A percentile compares a stretch with the other conserved stretches of the same genome.
Conservation (phyloP, 2,329 filamentous ascomycete species). For the Neophaeococcomyces aloes region DNA sequence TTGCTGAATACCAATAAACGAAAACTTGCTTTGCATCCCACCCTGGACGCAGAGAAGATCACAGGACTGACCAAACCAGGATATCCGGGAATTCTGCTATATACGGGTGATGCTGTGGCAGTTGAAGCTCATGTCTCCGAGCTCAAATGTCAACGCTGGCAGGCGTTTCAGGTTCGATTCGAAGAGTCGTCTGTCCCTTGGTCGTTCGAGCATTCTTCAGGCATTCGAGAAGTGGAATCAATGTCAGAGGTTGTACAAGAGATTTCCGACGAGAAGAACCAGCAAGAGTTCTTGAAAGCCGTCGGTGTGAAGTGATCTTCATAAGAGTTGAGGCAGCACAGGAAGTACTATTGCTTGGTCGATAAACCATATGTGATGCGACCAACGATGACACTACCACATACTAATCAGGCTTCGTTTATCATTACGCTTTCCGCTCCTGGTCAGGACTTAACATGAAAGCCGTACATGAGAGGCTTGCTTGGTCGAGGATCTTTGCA, state of each 20-base stretch:
- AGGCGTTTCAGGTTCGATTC: slow-evolving; percentile 17
- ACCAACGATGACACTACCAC: too few relatives aligned
- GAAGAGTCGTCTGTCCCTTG: slow-evolving; percentile 11
- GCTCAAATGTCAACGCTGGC: slow-evolving; percentile 16
- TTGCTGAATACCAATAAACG: slow-evolving; percentile 18
- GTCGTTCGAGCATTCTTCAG: slow-evolving; percentile 10
- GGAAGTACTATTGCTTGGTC: too few relatives aligned
- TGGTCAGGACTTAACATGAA: too few relatives aligned
- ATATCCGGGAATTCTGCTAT: slow-evolving; percentile 18
- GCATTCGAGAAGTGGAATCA: slow-evolving; percentile 17
- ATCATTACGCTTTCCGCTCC: too few relatives aligned
- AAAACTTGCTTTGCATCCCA: slow-evolving; percentile 14
- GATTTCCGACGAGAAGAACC: slow-evolving; percentile 10
- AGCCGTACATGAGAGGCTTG: too few relatives aligned
- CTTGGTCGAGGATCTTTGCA: too few relatives aligned
- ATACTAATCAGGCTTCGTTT: too few relatives aligned
- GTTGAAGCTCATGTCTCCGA: slow-evolving; percentile 17
- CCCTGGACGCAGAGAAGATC: not conserved
- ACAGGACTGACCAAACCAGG: slow-evolving; percentile 19
- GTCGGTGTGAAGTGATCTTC: slow-evolving; percentile 15
- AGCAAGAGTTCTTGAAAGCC: slow-evolving; percentile 11
- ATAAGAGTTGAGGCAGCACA: not conserved
- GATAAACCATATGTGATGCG: too few relatives aligned
- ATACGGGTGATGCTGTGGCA: slow-evolving; percentile 11
- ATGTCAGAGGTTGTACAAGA: slow-evolving; percentile 17